Evolutionary conservation across 345 rosid species (phyloP), one percentile per base, ranked within the genome.

Genomic region (Citropsis articulata): DNA sequence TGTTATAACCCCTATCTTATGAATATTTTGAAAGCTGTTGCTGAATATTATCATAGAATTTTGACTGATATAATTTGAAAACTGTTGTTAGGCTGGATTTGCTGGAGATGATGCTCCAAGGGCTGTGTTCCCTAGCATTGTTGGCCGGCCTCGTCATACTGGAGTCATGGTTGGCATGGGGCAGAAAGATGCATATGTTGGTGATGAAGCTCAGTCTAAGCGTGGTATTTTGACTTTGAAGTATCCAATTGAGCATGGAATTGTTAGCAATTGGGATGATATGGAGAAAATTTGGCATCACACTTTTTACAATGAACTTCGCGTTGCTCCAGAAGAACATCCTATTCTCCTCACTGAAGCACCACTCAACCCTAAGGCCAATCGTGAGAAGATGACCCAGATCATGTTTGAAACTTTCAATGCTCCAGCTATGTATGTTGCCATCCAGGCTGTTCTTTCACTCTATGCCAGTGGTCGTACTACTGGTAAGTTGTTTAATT

Each of bases 121-220:
- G 80, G 94, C 94, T 2, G 94, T 90, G 66, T 89, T 89, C 70
- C 92, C 94, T 19, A 90, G 94, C 86, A 87, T 90, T 62, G 89
- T 85, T 53, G 92, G 92, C 4, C 91, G 90, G 76, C 93, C 93
- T 3, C 89, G 93, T 42, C 93, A 90, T 70, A 88, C 91, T 1
- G 93, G 91, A 30, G 93, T 90, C 79, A 90, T 90, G 93, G 93
- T 90, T 70, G 91, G 93, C 63, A 88, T 90, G 93, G 93, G 91
- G 38, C 93, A 88, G 84, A 90, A 90, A 71, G 93, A 90, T 83
- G 92, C 91, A 21, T 90, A 89, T 62, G 92, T 89, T 72, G 94
- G 94, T 60, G 94, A 91, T 68, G 95, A 91, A 83, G 95, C 93
- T 69, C 93, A 89, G 79, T 91, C 93, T 16, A 90, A 90, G 87